Evolutionary conservation across 257 asterid species (phyloP).

Genomic region (Marsdenia floribunda): DNA sequence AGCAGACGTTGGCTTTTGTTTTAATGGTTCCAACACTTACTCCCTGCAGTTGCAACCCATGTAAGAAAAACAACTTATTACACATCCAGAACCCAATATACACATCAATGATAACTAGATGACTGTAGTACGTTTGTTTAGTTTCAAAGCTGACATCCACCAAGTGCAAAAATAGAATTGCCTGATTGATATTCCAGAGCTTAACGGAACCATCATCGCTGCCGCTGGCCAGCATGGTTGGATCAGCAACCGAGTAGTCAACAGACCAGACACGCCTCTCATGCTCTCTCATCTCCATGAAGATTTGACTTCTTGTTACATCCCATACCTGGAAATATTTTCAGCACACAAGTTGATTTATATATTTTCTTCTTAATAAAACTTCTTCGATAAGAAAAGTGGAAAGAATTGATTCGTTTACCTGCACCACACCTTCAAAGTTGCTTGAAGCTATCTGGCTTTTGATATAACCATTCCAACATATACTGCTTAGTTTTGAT

Average conservation of each 20-base stretch:
- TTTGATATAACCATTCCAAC: constrained; percentile 95
- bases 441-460: constrained; percentile 97
- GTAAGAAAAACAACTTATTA: constrained; percentile 59
- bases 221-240: constrained; percentile 95
- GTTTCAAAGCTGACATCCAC: constrained; percentile 94
- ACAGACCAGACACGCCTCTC: constrained; percentile 96
- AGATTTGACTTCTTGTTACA: constrained; percentile 74
- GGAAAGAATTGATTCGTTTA: constrained; percentile 15
- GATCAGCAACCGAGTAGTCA: constrained; percentile 90
- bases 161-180: constrained; percentile 92
- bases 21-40: constrained; percentile 73
- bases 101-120: constrained; percentile 43
- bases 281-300: constrained; percentile 96
- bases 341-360: not conserved
- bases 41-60: constrained; percentile 82
- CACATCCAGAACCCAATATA: constrained; percentile 36
- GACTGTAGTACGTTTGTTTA: constrained; percentile 77
- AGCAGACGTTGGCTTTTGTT: constrained; percentile 95
- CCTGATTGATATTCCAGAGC: constrained; percentile 99
- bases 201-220: constrained; percentile 96
- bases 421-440: constrained; percentile 99
- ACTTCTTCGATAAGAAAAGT: not conserved
- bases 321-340: constrained; percentile 76
- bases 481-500: constrained; percentile 92
- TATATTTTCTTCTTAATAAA: not conserved